Conservation (phyloP, 495 filamentous ascomycete genomes). For the Hyaloscypha hepaticicola region DNA sequence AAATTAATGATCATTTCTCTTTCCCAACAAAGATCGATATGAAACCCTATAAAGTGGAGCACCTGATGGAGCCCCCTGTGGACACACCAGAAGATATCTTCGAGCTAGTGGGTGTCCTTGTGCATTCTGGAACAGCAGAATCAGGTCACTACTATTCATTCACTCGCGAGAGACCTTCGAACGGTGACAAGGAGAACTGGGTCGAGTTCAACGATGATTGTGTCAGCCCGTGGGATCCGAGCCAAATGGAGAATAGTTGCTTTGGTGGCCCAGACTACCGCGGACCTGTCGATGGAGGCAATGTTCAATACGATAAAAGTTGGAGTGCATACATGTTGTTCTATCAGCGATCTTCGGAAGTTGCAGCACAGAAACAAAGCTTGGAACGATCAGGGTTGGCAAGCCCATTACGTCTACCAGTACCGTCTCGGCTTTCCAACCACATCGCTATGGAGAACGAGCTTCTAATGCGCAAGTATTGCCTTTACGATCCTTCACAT, state of each 20-base stretch:
- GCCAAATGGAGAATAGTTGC: slow-evolving; percentile 68
- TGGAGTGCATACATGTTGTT: slow-evolving; percentile 98
- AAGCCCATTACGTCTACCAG: slow-evolving; percentile 53
- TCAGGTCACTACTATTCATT: slow-evolving; percentile 98
- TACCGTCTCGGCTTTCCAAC: slow-evolving; percentile 55
- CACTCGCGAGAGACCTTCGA: slow-evolving; percentile 73
- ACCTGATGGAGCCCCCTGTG: slow-evolving; percentile 65
- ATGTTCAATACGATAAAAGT: slow-evolving; percentile 56
- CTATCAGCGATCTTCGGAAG: slow-evolving; percentile 77
- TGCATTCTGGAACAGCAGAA: slow-evolving; percentile 90
- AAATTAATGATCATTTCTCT: slow-evolving; percentile 93
- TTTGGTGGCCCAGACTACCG: slow-evolving; percentile 73
- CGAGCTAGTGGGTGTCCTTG: slow-evolving; percentile 87
- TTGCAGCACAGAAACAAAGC: slow-evolving; percentile 49
- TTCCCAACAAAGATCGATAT: slow-evolving; percentile 88
- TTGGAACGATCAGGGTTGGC: slow-evolving; percentile 34
- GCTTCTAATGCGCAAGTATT: slow-evolving; percentile 70
- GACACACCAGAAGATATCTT: slow-evolving; percentile 68
- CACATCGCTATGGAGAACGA: slow-evolving; percentile 73
- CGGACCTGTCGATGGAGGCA: slow-evolving; percentile 44
- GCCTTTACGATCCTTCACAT: slow-evolving; percentile 75
- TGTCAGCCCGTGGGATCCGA: slow-evolving; percentile 72
- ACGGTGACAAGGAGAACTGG: slow-evolving; percentile 58
- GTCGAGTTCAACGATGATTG: slow-evolving; percentile 91
- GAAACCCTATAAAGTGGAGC: slow-evolving; percentile 82